Conservation (phyloP, 371 early-diverging fungal genomes). For the Umbelopsis sp. region DNA sequence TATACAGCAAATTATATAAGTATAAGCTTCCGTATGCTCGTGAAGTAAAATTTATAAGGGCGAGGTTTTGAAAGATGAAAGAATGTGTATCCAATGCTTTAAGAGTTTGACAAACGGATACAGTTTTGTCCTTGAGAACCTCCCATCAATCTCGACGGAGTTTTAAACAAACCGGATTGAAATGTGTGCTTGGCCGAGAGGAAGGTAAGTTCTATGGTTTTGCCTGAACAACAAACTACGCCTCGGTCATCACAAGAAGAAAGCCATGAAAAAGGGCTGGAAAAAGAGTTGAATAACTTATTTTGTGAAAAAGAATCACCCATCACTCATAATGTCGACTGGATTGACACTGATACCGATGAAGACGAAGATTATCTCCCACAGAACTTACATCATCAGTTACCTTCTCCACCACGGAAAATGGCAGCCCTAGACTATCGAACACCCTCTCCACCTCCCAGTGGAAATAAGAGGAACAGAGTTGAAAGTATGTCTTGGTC, state of each 20-base stretch:
- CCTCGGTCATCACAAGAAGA: slow-evolving; percentile 10
- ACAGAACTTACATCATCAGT: slow-evolving; percentile 26
- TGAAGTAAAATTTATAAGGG: too few species aligned
- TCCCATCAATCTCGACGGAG: neutral
- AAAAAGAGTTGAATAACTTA: neutral
- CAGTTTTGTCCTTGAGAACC: too few species aligned
- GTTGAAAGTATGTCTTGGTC: slow-evolving; percentile 16
- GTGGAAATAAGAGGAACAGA: slow-evolving; percentile 17
- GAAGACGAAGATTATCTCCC: slow-evolving; percentile 51
- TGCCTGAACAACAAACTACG: slow-evolving; percentile 1
- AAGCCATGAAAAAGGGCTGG: neutral
- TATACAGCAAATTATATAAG: too few species aligned
- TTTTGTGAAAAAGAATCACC: neutral
- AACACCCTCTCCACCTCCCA: slow-evolving; percentile 8
- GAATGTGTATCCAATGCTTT: too few species aligned
- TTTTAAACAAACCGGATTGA: neutral
- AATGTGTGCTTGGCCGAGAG: neutral
- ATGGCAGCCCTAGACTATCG: slow-evolving; percentile 27
- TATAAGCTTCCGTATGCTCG: too few species aligned
- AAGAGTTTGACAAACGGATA: too few species aligned
- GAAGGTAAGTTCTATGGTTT: neutral
- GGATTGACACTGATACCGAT: slow-evolving; percentile 47
- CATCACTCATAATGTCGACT: slow-evolving; percentile 30
- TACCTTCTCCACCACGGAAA: slow-evolving; percentile 25
- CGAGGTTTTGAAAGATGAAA: too few species aligned